Conservation (phyloP, 371 early-diverging fungal genomes). For the Funneliformis caledonium region DNA sequence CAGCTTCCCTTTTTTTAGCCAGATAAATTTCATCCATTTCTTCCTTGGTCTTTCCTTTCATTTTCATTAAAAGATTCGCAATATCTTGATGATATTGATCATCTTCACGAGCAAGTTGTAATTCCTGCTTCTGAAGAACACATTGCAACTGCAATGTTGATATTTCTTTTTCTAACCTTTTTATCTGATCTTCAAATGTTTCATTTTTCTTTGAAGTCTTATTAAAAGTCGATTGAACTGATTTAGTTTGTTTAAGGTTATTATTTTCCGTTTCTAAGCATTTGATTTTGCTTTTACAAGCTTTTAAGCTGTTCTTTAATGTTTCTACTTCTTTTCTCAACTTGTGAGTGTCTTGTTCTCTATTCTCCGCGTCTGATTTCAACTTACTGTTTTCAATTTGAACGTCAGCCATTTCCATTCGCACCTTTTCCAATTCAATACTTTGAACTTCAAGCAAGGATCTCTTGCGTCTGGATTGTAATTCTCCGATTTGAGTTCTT, state of each 20-base stretch:
- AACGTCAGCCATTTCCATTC: background rate
- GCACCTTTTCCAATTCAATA: background rate
- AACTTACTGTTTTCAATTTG: background rate
- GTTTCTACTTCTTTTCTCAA: conserved; percentile 13
- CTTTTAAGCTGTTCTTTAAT: background rate
- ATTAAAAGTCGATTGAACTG: too few relatives aligned
- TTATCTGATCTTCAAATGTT: background rate
- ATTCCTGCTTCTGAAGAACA: background rate
- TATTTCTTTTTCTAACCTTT: background rate
- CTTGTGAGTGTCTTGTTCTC: background rate
- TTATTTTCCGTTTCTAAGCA: background rate
- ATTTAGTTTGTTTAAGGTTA: background rate
- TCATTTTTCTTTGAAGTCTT: background rate
- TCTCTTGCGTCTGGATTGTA: background rate
- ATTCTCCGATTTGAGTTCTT: background rate
- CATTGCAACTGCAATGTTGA: background rate
- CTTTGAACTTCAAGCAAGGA: background rate
- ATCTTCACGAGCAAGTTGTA: background rate
- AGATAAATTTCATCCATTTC: background rate
- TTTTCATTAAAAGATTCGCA: background rate
- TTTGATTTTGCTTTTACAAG: background rate
- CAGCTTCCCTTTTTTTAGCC: background rate
- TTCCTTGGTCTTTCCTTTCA: background rate
- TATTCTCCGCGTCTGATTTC: background rate
- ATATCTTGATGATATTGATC: background rate